A percentile compares a stretch with the other conserved stretches of the same genome.
These are phyloP conservation scores for Anastatica hierochuntica DNA, from an alignment of 345 rosid genomes.

Conservation along the genomic window DNA sequence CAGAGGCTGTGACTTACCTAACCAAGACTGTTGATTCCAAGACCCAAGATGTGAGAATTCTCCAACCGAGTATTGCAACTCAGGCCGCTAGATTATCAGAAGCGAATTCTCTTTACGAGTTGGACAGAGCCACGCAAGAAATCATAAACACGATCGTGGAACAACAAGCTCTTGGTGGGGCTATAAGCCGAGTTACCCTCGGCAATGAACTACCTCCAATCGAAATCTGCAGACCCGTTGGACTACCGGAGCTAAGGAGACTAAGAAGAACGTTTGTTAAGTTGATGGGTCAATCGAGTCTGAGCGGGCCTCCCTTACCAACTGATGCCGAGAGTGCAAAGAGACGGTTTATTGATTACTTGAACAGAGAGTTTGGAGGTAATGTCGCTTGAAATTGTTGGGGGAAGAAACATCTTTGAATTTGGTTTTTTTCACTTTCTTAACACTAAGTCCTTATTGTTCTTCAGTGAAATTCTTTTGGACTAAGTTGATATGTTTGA, in stretches of 20 bases:
- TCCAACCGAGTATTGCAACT: slow-evolving; percentile 94
- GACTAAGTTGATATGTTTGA: slow-evolving; percentile 2
- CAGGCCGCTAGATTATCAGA: slow-evolving; percentile 57
- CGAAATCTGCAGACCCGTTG: slow-evolving; percentile 55
- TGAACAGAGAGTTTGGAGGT: slow-evolving; percentile 75
- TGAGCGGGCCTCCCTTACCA: slow-evolving; percentile 80
- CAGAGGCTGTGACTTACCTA: slow-evolving; percentile 67
- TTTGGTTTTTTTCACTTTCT: slow-evolving; percentile 9
- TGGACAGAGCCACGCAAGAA: slow-evolving; percentile 86
- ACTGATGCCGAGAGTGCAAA: slow-evolving; percentile 80
- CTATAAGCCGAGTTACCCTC: slow-evolving; percentile 43
- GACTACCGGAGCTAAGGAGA: slow-evolving; percentile 81
- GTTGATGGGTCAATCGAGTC: slow-evolving; percentile 77
- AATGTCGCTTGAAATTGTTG: slow-evolving; percentile 25
- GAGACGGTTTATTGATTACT: slow-evolving; percentile 86
- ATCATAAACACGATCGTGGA: slow-evolving; percentile 64
- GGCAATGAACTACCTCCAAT: slow-evolving; percentile 54
- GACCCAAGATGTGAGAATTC: slow-evolving; percentile 60
- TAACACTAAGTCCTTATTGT: too few species aligned
- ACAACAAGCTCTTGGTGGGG: slow-evolving; percentile 69
- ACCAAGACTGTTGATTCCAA: slow-evolving; percentile 68
- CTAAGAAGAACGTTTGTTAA: slow-evolving; percentile 75
- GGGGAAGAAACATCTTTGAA: neutral
- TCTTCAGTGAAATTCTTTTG: neutral
- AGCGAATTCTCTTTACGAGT: slow-evolving; percentile 74